A percentile compares a stretch with the other conserved stretches of the same genome.
These are phyloP conservation scores for Calonectria ilicicola DNA, from an alignment of 2,329 filamentous ascomycete species.

Conservation along the genomic window DNA sequence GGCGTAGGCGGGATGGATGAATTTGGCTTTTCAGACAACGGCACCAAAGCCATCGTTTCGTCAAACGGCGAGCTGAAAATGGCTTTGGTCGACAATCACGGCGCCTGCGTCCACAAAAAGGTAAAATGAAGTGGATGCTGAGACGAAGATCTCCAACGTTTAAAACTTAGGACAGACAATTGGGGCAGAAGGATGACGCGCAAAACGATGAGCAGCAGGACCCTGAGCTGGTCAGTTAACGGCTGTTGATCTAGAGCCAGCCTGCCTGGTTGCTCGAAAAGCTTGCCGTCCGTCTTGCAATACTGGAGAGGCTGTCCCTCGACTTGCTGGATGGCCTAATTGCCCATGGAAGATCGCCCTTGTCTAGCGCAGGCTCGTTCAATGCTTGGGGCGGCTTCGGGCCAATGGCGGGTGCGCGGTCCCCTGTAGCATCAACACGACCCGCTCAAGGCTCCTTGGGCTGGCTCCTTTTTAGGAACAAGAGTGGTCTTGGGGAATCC, in stretches of 20 bases:
- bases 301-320: slow-evolving; percentile 33
- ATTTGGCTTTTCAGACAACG: slow-evolving; percentile 24
- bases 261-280: background rate
- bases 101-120: background rate
- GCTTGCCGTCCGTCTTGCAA: slow-evolving; percentile 5
- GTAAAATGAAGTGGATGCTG: background rate
- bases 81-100: background rate
- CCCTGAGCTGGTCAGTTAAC: slow-evolving; percentile 6
- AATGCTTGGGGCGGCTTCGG: slow-evolving; percentile 42
- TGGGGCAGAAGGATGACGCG: background rate
- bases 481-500: slow-evolving; percentile 46
- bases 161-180: background rate
- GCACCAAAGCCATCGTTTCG: slow-evolving; percentile 28
- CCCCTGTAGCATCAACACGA: slow-evolving; percentile 44
- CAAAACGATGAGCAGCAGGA: slow-evolving; percentile 3
- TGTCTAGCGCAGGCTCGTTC: slow-evolving; percentile 46
- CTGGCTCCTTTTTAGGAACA: slow-evolving; percentile 11
- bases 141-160: background rate
- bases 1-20: slow-evolving; percentile 18
- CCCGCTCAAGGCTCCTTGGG: slow-evolving; percentile 42
- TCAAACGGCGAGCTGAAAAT: slow-evolving; percentile 18
- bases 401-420: slow-evolving; percentile 42
- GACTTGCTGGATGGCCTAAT: slow-evolving; percentile 19
- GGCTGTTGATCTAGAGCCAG: slow-evolving; percentile 13
- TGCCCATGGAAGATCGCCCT: slow-evolving; percentile 33